Base-by-base conservation (phyloP, 805 yeast species). In the Wickerhamomyces kurtzmanii region DNA sequence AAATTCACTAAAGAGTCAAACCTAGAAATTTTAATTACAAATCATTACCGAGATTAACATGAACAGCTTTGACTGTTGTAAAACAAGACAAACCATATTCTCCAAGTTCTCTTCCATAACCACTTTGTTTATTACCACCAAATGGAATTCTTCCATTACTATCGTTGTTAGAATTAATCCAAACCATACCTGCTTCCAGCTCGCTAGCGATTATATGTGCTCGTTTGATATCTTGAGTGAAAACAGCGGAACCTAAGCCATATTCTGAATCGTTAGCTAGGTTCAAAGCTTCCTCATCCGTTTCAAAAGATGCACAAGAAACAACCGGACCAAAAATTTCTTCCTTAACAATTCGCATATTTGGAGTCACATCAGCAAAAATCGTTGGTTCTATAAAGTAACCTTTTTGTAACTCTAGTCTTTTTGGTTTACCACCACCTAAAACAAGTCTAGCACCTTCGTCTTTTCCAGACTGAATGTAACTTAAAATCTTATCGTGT, bases 71-170 rank as follows among this genome's bases (percentile, higher is more conserved):
- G 31, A 74, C 75, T 40, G 70, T 71, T 9, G 81, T 75, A 53
- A 73, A 76, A 47, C 66, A 62, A 23, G 60, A 59, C 31, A 75
- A 49, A n/a, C 81, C 82, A 40, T 74, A 71, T 36, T 70, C 68
- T 20, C 83, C 83, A 33, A 75, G 57, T 50, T 76, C 83, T 49
- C 82, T 64, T 26, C 82, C 81, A 31, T 71, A 59, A 41, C 84
- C 83, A 46, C 71, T 61, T 65, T 65, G 59, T 50, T 76, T 76
- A 21, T 72, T 74, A 46, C 83, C 83, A 26, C 84, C 84, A 37
- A 76, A 76, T 30, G 83, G 83, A 35, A 69, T 57, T 47, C 67
- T 67, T 29, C 62, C 54, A 39, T 71, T 72, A 8, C 67, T 61
- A 34, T 69, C 75, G 43, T 72, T 72, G 37, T 71, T 69, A 1